phyloP scores from a whole-genome alignment of 495 filamentous ascomycete species.

The Podospora australis region DNA sequence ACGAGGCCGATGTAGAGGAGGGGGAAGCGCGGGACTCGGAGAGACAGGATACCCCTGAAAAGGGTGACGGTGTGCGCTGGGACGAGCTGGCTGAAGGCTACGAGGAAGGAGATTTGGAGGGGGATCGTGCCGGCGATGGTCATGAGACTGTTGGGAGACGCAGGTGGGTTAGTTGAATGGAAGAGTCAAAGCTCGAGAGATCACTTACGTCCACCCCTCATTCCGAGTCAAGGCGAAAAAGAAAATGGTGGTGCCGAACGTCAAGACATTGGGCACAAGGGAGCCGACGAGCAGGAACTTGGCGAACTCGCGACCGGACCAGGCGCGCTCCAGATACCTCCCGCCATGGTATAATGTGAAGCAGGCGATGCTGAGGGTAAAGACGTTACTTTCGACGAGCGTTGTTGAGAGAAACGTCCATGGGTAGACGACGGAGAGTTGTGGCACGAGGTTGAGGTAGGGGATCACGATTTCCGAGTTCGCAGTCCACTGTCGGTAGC shows the following conservation, averaged over 20 bases:
- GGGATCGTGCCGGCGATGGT: conserved; percentile 83
- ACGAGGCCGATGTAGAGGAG: conserved; percentile 75
- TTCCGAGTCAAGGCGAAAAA: conserved; percentile 65
- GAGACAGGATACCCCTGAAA: conserved; percentile 76
- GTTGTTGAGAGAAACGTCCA: conserved; percentile 88
- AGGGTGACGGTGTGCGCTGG: conserved; percentile 97
- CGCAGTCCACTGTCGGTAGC: conserved; percentile 57
- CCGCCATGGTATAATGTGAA: conserved; percentile 88
- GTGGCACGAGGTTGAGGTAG: conserved; percentile 81
- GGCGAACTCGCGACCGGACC: conserved; percentile 86
- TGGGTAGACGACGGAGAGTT: conserved; percentile 75
- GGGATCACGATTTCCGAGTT: conserved; percentile 61
- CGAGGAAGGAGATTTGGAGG: conserved; percentile 88
- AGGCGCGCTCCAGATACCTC: conserved; percentile 90
- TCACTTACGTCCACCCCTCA: conserved; percentile 60
- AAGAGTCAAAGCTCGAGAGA: not conserved
- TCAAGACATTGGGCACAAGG: conserved; percentile 71
- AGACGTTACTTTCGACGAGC: conserved; percentile 87
- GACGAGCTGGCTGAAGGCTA: conserved; percentile 96
- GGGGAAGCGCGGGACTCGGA: conserved; percentile 87
- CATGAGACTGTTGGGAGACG: conserved; percentile 47
- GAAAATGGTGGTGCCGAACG: conserved; percentile 64
- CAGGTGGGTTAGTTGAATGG: conserved; percentile 14
- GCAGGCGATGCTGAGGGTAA: conserved; percentile 74
- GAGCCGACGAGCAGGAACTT: conserved; percentile 79